Evolutionary conservation across 2,329 filamentous ascomycete species (phyloP).

Genomic region (Teratosphaeria nubilosa): DNA sequence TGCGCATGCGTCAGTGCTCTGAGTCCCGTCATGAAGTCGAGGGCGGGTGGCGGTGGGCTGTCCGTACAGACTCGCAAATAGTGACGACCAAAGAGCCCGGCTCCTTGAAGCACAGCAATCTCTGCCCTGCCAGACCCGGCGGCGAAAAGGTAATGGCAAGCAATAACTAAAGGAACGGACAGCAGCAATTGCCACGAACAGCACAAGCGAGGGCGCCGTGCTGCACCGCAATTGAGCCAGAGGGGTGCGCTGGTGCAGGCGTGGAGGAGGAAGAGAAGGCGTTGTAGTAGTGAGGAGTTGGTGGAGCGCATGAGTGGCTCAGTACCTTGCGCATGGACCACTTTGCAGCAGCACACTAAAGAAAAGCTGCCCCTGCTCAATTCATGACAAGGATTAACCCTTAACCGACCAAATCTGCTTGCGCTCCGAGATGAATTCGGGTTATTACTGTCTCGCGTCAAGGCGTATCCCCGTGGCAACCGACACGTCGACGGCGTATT

Average conservation of each 20-base stretch:
- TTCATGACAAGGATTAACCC: background rate
- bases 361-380: background rate
- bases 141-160: background rate
- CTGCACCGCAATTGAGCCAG: conserved; percentile 7
- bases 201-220: conserved; percentile 6
- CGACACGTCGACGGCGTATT: background rate
- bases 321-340: background rate
- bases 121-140: background rate
- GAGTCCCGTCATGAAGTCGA: background rate
- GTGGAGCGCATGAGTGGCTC: conserved; percentile 1
- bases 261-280: background rate
- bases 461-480: background rate
- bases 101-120: background rate
- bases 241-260: background rate
- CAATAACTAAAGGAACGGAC: conserved; percentile 8
- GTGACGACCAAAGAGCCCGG: background rate
- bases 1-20: background rate
- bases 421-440: background rate
- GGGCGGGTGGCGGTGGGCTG: background rate
- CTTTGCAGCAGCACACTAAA: background rate
- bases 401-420: background rate
- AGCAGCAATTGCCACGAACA: conserved; percentile 9
- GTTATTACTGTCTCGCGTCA: background rate
- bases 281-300: conserved; percentile 4
- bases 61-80: background rate